Conservation (phyloP, 495 filamentous ascomycete genomes). For the Penicillium cinerascens region DNA sequence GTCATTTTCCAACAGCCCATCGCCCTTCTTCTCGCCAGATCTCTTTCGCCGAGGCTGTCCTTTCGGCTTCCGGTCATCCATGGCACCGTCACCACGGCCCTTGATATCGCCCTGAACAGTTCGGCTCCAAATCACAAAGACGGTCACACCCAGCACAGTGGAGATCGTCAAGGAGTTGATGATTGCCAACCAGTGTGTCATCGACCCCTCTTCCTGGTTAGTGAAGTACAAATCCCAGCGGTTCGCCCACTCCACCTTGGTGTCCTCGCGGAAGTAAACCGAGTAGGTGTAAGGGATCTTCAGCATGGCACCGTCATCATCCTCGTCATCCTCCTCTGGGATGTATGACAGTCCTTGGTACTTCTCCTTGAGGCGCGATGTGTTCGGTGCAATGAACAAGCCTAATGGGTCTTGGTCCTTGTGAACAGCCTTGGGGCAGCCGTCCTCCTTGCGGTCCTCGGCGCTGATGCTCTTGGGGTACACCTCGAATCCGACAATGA, state of each 20-base stretch:
- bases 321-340: conserved; percentile 50
- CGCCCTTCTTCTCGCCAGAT: conserved; percentile 50
- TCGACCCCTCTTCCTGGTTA: conserved; percentile 80
- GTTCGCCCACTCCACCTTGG: conserved; percentile 76
- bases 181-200: conserved; percentile 91
- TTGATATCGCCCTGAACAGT: conserved; percentile 83
- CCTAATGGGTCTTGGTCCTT: conserved; percentile 61
- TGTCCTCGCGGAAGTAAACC: conserved; percentile 87
- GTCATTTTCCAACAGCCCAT: conserved; percentile 62
- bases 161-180: conserved; percentile 87
- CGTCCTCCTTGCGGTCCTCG: conserved; percentile 54
- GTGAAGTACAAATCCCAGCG: conserved; percentile 94
- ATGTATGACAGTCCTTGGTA: conserved; percentile 60
- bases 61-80: conserved; percentile 67
- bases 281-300: conserved; percentile 89
- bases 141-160: conserved; percentile 74
- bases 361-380: conserved; percentile 50
- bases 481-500: conserved; percentile 89
- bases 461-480: conserved; percentile 81
- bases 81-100: conserved; percentile 57
- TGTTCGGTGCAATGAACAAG: conserved; percentile 62
- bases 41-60: conserved; percentile 47
- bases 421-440: conserved; percentile 66
- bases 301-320: conserved; percentile 66
- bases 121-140: conserved; percentile 80